Percentiles rank a stretch among this genome's conserved stretches.
Evolutionary conservation across 176 grass and related monocot species (phyloP).

Genomic region (Oryza australiensis): DNA sequence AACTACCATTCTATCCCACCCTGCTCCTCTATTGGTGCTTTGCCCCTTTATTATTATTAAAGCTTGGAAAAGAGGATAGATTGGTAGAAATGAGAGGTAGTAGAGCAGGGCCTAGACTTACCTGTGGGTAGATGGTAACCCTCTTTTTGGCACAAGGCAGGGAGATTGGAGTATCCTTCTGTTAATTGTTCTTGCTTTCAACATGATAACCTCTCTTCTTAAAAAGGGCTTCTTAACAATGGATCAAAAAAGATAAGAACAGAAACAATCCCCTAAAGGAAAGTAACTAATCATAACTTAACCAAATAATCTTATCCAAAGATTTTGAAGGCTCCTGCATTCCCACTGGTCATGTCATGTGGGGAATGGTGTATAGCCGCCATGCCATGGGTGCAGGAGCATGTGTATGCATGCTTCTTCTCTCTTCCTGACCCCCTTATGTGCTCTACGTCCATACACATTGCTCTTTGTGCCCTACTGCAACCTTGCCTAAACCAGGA

Average conservation of each 20-base stretch:
- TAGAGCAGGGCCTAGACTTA: neutral
- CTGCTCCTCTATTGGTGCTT: neutral
- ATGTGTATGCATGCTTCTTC: neutral
- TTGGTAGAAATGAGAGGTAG: neutral
- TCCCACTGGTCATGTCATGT: neutral
- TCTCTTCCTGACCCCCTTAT: neutral
- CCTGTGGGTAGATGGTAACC: neutral
- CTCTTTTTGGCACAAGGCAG: neutral
- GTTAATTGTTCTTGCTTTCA: neutral
- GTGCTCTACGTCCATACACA: neutral
- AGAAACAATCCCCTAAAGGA: too few species aligned
- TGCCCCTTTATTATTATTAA: neutral
- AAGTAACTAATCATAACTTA: too few species aligned
- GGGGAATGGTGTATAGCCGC: too few species aligned
- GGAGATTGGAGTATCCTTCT: neutral
- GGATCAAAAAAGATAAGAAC: too few species aligned
- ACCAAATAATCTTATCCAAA: neutral
- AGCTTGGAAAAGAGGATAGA: neutral
- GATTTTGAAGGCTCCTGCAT: neutral
- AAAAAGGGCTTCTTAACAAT: neutral
- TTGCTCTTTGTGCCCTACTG: neutral
- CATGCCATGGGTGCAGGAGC: neutral
- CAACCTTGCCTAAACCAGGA: neutral
- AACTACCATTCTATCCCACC: conserved; percentile 11
- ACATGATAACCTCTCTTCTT: neutral